Evolutionary conservation across 306 rosid species (phyloP), one percentile per base, ranked within the genome.

Genomic region (Fragaria vesca): DNA sequence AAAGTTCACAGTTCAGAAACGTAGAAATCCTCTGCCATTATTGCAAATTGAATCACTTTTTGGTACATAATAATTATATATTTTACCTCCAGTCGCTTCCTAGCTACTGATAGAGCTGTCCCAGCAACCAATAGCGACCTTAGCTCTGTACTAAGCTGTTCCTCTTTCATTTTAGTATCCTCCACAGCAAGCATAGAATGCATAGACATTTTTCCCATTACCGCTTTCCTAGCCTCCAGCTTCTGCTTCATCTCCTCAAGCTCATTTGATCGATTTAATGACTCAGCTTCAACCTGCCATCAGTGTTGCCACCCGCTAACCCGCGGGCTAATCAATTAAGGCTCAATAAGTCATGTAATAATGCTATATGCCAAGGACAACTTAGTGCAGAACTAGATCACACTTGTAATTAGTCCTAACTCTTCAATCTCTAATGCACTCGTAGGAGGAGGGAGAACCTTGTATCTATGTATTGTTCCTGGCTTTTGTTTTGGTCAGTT

Each of bases 111-210:
- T 72, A 95, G 88, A 76, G 91, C 74, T 60, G 96, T 87, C 81
- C 96, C 97, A 24, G 93, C 90, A 73, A 93, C 88, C 91, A 93
- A 86, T 62, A 95, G 88, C 8, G 97, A 90, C 79, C 93, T 88
- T 73, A 93, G 83, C 80, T 90, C 93, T 80, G 47, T 69, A 78
- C 90, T 82, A 77, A 95, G 94, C 81, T 61, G 86, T 77, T 88
- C 97, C 85, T 95, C 93, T 84, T 86, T 93, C 89, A 77, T 90
- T 79, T 81, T 84, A 68, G 84, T 89, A 79, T 87, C 85, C 82
- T 93, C 99, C 76, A 85, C 79, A 2, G 86, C 87, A 81, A 86
- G 73, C 77, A 81, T 85, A 76, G 89, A 82, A 62, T 66, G 78
- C 78, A 84, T 76, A 8, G 90, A 87, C 83, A 86, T 71, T 52